Percentiles rank a stretch among this genome's conserved stretches.
Conservation (phyloP, 805 yeast species). For the Suhomyces vadensis region DNA sequence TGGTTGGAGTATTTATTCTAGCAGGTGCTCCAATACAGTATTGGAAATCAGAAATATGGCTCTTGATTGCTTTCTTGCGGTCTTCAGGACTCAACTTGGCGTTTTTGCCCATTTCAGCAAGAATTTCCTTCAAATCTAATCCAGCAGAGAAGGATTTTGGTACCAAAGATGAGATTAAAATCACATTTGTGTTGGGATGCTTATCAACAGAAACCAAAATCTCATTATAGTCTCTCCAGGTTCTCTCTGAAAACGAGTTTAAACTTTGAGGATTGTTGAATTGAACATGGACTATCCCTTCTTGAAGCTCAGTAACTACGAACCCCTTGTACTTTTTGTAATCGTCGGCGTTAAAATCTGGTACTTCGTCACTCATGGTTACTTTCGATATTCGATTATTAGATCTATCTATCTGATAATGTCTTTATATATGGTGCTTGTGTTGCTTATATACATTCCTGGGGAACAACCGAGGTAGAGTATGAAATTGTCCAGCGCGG, state of each 20-base stretch:
- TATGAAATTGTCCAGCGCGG: too few species aligned
- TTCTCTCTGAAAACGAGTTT: conserved; percentile 56
- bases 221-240: conserved; percentile 58
- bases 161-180: conserved; percentile 54
- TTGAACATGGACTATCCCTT: conserved; percentile 56
- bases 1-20: conserved; percentile 57
- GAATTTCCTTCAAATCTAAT: conserved; percentile 51
- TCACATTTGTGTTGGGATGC: conserved; percentile 48
- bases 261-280: conserved; percentile 59
- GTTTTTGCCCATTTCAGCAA: conserved; percentile 8
- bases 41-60: conserved; percentile 59
- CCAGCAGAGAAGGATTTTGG: conserved; percentile 67
- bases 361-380: conserved; percentile 4
- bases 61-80: conserved; percentile 25
- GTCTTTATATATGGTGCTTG: too few species aligned
- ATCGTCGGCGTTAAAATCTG: conserved; percentile 13
- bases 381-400: not conserved
- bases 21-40: conserved; percentile 51
- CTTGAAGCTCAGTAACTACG: conserved; percentile 43
- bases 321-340: conserved; percentile 28
- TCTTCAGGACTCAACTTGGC: conserved; percentile 17
- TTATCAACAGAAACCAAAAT: conserved; percentile 48
- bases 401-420: too few species aligned
- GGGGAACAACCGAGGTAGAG: too few species aligned
- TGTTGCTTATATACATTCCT: conserved; percentile 5